Base-by-base conservation (phyloP, 176 grass and related monocot genomes). In the bread wheat (Triticum aestivum) region DNA sequence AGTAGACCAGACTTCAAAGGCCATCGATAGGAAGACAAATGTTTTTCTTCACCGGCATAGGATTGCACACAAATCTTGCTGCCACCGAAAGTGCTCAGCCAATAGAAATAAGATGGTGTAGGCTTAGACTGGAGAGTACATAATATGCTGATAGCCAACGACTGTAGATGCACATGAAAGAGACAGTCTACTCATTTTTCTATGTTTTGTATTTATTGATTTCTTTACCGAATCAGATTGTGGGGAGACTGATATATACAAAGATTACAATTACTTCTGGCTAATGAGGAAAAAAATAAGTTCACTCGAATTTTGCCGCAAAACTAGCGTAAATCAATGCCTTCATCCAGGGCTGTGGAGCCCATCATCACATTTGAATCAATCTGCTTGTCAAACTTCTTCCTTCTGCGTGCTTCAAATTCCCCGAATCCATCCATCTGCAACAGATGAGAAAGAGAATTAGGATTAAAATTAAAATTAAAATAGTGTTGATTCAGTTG, bases 351-450 rank as follows among this genome's bases (percentile, higher is more conserved):
- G 49, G 79, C 93, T 0, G 85, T 87, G 34, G 96, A 98, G 52
- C 86, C 85, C 96, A 98, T 92, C 88, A 98, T 94, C n/a, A 98
- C 96, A 86, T 89, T 94, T 24, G 96, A 96, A 87, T 96, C 92
- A 2, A 98, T 98, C 84, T 98, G 96, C 65, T 98, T 98, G 76
- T 98, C 93, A 7, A 91, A 92, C 67, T 98, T 98, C 85, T 91
- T 96, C 86, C 80, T 94, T 75, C 96, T 89, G 41, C 93, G 89
- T 23, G 79, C 87, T 90, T 98, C 96, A 65, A 96, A 98, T 32
- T 96, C 90, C 63, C 78, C 63, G 38, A 96, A 98, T 80, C 93
- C 92, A 84, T 96, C 88, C 93, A 96, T 96, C 96, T 98, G 85
- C 89, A 88, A 75, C 64, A 77, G 20, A 27, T n/a, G 3, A 18